phyloP scores from a whole-genome alignment of 2,329 filamentous ascomycete species.

The Peltaster fructicola region DNA sequence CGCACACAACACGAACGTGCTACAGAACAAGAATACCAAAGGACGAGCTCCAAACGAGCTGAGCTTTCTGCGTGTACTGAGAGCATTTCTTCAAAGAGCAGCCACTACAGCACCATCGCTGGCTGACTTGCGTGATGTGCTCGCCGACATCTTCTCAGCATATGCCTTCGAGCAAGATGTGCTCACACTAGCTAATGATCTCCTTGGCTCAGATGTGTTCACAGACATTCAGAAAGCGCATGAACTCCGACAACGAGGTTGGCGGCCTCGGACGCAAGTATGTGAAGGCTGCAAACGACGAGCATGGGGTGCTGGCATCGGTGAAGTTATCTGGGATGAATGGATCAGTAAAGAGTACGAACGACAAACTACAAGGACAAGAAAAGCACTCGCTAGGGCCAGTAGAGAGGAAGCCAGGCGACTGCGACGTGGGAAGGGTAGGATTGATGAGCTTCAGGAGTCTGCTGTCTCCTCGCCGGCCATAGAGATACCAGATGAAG shows the following conservation, averaged over 20 bases:
- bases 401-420: slow-evolving; percentile 19
- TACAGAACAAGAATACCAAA: slow-evolving; percentile 8
- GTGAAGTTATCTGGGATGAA: slow-evolving; percentile 57
- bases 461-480: slow-evolving; percentile 2
- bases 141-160: slow-evolving; percentile 80
- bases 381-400: slow-evolving; percentile 21
- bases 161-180: slow-evolving; percentile 93
- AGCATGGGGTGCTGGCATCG: slow-evolving; percentile 78
- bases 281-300: slow-evolving; percentile 74
- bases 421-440: slow-evolving; percentile 37
- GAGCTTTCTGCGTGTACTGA: slow-evolving; percentile 75
- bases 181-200: slow-evolving; percentile 62
- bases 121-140: slow-evolving; percentile 67
- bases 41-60: slow-evolving; percentile 29
- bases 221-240: slow-evolving; percentile 61
- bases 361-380: slow-evolving; percentile 25
- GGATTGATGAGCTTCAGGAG: slow-evolving; percentile 14
- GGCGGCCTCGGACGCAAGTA: slow-evolving; percentile 69
- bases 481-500: slow-evolving; percentile 23
- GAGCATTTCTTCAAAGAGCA: slow-evolving; percentile 72
- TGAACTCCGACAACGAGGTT: slow-evolving; percentile 62
- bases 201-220: slow-evolving; percentile 81
- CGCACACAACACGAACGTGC: slow-evolving; percentile 24
- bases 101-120: slow-evolving; percentile 69
- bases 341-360: slow-evolving; percentile 49